Evolutionary conservation across 148 eudicot species (phyloP), one percentile per base, ranked within the genome.

Genomic region (Nepenthes gracilis): DNA sequence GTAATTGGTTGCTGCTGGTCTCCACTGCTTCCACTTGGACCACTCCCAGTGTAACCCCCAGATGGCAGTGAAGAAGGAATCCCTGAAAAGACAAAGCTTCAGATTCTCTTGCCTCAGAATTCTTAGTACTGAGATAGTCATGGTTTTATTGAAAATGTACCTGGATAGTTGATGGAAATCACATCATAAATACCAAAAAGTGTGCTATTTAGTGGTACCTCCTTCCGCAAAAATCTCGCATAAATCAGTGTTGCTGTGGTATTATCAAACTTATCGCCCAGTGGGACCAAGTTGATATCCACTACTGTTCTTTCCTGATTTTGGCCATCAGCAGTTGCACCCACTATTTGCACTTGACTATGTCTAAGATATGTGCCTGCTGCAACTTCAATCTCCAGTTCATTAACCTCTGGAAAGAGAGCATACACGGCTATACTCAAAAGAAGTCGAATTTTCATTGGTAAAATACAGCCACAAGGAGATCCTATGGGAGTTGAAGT

Each of bases 141-240:
- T 50, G n/a, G 5, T 43, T 23, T 54, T 35, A 45, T 23, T 23
- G 23, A 51, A 54, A 10, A 9, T 53, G 45, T 72, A 94, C 99
- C 97, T 89, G 99, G 90, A 74, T 94, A 94, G 57, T 55, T 67
- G 38, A 94, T 80, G 67, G 72, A 66, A 38, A 79, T 63, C 69
- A 94, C 88, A 37, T 86, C 90, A 70, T 94, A 89, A 69, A 49
- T 78, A 56, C 99, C 99, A 76, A 86, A 94, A 54, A 94, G 85
- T 35, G 92, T 82, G 67, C 48, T 74, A 68, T 94, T 94, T 36
- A 94, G 76, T 66, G 83, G 87, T 70, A 94, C 90, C 71, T 86
- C 82, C 83, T 78, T 89, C 58, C 70, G 77, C 76, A 65, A 70
- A 53, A 89, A 79, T 81, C 97, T 81, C 66, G 84, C 79, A 68